A percentile compares a stretch with the other conserved stretches of the same genome.
These are phyloP conservation scores for Beauveria sp. DNA, from an alignment of 2,329 filamentous ascomycete species.

Conservation along the genomic window DNA sequence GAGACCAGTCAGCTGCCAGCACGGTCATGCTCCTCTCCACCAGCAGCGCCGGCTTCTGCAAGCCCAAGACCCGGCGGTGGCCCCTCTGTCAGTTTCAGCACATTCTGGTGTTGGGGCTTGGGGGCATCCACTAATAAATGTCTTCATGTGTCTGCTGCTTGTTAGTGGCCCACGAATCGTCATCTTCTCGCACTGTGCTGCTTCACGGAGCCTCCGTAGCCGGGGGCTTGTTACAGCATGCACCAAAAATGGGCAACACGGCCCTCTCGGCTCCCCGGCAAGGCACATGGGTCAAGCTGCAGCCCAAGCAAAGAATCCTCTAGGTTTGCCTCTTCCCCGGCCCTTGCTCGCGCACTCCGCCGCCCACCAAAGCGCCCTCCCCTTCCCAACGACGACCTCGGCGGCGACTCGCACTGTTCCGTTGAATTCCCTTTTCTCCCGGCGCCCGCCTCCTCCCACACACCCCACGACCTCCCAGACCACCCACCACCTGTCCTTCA, in stretches of 20 bases:
- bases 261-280: not conserved
- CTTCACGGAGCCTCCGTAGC: not conserved
- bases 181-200: not conserved
- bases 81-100: not conserved
- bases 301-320: not conserved
- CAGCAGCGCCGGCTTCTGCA: not conserved
- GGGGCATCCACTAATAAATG: not conserved
- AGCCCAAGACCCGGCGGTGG: not conserved
- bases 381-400: slow-evolving; percentile 5
- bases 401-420: slow-evolving; percentile 11
- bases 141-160: not conserved
- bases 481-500: not conserved
- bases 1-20: not conserved
- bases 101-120: not conserved
- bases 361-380: not conserved
- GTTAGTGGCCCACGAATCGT: not conserved
- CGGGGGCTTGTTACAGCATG: not conserved
- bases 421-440: slow-evolving; percentile 5
- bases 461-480: not conserved
- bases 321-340: not conserved
- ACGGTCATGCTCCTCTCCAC: not conserved
- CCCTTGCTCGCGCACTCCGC: slow-evolving; percentile 1
- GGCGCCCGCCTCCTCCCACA: not conserved
- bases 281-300: not conserved
- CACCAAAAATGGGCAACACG: not conserved